Evolutionary conservation across 2,329 filamentous ascomycete genomes (phyloP).

Genomic region (Metarhizium guizhouense): DNA sequence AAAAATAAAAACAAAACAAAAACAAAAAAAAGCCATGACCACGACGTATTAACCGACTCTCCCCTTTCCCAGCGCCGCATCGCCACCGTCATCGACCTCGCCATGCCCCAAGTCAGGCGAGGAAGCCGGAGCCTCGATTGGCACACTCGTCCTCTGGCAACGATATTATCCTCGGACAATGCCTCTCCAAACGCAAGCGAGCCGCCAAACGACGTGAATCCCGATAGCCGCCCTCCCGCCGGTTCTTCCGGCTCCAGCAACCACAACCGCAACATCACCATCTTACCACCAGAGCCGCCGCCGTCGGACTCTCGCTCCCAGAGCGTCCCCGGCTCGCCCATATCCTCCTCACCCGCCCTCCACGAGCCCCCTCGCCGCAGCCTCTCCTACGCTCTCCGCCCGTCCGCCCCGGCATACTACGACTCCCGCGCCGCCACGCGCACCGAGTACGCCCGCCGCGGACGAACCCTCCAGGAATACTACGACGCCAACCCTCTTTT

Average conservation of each 20-base stretch:
- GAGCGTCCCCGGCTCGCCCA: not conserved
- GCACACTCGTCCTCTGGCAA: constrained; percentile 1
- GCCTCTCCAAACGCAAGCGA: not conserved
- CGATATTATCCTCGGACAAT: not conserved
- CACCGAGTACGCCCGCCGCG: constrained; percentile 25
- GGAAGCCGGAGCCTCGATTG: constrained; percentile 15
- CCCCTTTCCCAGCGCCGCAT: not conserved
- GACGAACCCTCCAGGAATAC: constrained; percentile 27
- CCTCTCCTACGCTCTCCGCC: constrained; percentile 25
- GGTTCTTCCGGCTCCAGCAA: not conserved
- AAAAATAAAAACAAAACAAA: too few relatives aligned
- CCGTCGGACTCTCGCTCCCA: not conserved
- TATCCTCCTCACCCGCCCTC: not conserved
- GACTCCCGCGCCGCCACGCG: constrained; percentile 29
- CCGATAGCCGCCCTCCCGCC: not conserved
- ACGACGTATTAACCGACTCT: not conserved
- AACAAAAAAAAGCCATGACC: not conserved
- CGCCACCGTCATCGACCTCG: not conserved
- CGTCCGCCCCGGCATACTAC: constrained; percentile 28
- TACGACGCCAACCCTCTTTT: constrained; percentile 29
- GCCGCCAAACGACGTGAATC: not conserved
- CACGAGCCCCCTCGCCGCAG: constrained; percentile 17
- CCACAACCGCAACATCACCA: not conserved
- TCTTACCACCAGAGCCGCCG: not conserved
- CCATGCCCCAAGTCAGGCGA: constrained; percentile 21